Evolutionary conservation across 208 protist species (phyloP), one percentile per base, ranked within the genome.

Genomic region (Leishmania guyanensis): DNA sequence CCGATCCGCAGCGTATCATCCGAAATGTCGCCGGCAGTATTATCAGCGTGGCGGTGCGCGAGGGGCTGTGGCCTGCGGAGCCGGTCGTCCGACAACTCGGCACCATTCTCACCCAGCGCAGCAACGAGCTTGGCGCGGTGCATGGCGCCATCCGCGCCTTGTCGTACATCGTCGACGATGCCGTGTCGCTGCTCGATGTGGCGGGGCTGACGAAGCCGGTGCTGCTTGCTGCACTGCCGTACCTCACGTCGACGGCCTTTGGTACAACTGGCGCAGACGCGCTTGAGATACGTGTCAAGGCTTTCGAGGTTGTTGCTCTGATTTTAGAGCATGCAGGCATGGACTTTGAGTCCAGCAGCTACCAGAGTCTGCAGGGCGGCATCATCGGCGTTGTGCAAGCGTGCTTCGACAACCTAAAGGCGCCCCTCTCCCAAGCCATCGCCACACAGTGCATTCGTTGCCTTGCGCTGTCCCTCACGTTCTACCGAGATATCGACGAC

Each of bases 161-260:
- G 43, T 93, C 92, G 14, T 86, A 97, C 78, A 92, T 95, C 46
- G 89, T 92, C 17, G 91, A 94, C 62, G 92, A 97, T 54, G 87
- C 84, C 53, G 81, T 92, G 6, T 60, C 84, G 64, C 80, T 94
- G 62, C 64, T 97, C 33, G 94, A 96, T 48, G 86, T 80, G 50
- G 85, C 79, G 66, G 83, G 89, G 71, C 72, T 96, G 66, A 94
- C 89, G 20, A 85, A 84, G 16, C 77, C 75, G 68, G 86, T 97
- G 50, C 73, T 95, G 65, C 75, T 76, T 36, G 87, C 86, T 1
- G 80, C 89, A 36, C 54, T 91, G 56, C 89, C 92, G 0, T 90
- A 87, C 53, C 71, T 97, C 29, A 86, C 74, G 12, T n/a, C 84
- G 2, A 64, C 82, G 14, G 56, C 62, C 48, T 89, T 78, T 56